Evolutionary conservation across 352 stramenopile species (phyloP).

Genomic region (Phytophthora syringae): DNA sequence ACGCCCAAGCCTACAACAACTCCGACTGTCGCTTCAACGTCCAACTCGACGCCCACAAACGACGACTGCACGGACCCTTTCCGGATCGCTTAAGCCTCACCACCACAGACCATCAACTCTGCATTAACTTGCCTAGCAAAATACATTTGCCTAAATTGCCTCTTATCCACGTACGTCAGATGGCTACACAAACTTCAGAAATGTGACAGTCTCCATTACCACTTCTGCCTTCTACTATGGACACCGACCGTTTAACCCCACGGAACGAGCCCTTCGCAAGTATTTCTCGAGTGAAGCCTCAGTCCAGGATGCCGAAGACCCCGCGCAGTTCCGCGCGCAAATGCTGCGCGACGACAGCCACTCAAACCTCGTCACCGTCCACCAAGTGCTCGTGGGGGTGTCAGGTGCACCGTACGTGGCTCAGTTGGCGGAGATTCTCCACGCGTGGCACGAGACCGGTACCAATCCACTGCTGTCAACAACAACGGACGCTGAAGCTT

Average conservation of each 20-base stretch:
- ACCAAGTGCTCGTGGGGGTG: constrained; percentile 27
- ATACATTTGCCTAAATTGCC: too few relatives aligned
- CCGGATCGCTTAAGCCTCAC: constrained; percentile 19
- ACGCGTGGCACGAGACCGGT: constrained; percentile 40
- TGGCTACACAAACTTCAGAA: constrained; percentile 30
- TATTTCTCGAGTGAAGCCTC: constrained; percentile 37
- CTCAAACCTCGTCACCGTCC: constrained; percentile 1
- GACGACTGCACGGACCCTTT: constrained; percentile 23
- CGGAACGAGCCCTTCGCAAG: constrained; percentile 18
- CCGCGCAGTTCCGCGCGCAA: constrained; percentile 44
- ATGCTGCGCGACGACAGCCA: constrained; percentile 31
- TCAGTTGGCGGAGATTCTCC: constrained; percentile 55
- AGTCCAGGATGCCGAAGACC: constrained; percentile 44
- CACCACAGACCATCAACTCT: background rate
- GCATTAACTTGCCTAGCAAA: background rate
- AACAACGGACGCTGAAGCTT: constrained; percentile 21
- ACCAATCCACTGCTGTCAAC: constrained; percentile 42
- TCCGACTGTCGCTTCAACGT: constrained; percentile 1
- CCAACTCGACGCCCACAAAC: background rate
- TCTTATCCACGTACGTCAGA: background rate
- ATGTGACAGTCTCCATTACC: constrained; percentile 4
- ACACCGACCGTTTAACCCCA: background rate
- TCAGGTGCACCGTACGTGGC: constrained; percentile 36
- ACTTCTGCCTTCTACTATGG: background rate
- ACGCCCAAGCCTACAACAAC: constrained; percentile 8